Conservation (phyloP, 1,139 yeast genomes). For the Diutina siamensis region DNA sequence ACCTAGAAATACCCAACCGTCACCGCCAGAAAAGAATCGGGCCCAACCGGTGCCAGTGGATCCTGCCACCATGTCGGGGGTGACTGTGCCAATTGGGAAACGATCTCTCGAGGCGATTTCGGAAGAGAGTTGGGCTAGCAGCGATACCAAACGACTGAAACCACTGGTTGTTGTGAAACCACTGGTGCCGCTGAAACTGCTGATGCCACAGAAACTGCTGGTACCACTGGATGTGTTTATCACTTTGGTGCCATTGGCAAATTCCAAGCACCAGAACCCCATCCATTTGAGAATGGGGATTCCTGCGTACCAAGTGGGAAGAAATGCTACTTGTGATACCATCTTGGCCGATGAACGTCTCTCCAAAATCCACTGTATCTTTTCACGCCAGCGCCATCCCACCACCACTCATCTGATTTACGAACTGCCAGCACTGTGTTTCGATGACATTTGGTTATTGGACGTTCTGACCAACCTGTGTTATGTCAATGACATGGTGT, state of each 20-base stretch:
- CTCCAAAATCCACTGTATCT: constrained; percentile 73
- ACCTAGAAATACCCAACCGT: constrained; percentile 14
- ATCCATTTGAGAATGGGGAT: constrained; percentile 53
- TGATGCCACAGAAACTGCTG: too few relatives aligned
- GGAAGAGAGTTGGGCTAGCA: neutral
- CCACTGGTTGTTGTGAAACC: too few relatives aligned
- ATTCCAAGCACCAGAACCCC: constrained; percentile 23
- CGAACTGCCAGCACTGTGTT: constrained; percentile 57
- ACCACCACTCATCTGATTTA: constrained; percentile 37
- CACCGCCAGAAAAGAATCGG: neutral
- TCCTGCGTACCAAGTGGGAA: constrained; percentile 53
- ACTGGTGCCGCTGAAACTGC: too few relatives aligned
- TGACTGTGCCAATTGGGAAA: neutral
- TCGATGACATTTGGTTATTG: constrained; percentile 70
- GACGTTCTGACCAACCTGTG: constrained; percentile 79
- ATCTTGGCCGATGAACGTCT: constrained; percentile 60
- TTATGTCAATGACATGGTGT: constrained; percentile 43
- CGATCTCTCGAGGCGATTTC: constrained; percentile 4
- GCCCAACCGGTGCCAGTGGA: neutral
- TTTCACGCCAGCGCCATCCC: constrained; percentile 51
- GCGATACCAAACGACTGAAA: too few relatives aligned
- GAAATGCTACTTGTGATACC: constrained; percentile 49
- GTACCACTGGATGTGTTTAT: constrained; percentile 20
- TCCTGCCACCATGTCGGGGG: too few relatives aligned
- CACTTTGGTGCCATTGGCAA: constrained; percentile 19